These are phyloP conservation scores for Colletotrichum filicis DNA, from an alignment of 2,329 filamentous ascomycete genomes.

Conservation along the genomic window DNA sequence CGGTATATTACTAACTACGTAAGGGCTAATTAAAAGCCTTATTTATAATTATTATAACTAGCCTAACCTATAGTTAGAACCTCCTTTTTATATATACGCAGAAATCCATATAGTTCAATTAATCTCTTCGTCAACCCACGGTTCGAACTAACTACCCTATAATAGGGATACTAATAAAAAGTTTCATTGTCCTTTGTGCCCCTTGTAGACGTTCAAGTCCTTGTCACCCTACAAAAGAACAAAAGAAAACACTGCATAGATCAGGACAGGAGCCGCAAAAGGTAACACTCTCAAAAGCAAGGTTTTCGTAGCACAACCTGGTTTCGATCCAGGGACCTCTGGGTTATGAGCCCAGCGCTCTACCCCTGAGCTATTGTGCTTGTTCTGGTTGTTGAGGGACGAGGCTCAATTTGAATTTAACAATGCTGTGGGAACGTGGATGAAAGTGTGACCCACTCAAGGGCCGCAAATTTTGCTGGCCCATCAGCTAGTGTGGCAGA, in stretches of 20 bases:
- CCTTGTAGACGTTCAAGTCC: background rate
- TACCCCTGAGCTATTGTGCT: conserved; percentile 22
- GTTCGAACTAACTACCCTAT: no score
- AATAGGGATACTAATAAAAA: no score
- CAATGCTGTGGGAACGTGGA: background rate
- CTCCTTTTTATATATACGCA: no score
- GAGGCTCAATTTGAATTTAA: accelerated
- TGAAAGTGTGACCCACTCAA: background rate
- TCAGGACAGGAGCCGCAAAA: background rate
- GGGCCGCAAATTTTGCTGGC: background rate
- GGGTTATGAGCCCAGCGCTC: conserved; percentile 20
- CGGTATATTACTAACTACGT: no score
- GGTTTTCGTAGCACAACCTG: background rate
- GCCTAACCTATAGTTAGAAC: no score
- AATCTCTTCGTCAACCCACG: no score
- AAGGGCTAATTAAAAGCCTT: no score
- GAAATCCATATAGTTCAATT: no score
- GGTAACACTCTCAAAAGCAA: background rate
- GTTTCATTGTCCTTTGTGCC: background rate
- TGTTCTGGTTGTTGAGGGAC: accelerated
- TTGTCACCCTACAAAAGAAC: background rate
- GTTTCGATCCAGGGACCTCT: conserved; percentile 22
- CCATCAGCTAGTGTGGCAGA: background rate
- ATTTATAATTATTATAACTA: no score
- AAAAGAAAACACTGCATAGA: background rate